phyloP scores from a whole-genome alignment of 352 stramenopile genomes.

The Pythium sukuiense region DNA sequence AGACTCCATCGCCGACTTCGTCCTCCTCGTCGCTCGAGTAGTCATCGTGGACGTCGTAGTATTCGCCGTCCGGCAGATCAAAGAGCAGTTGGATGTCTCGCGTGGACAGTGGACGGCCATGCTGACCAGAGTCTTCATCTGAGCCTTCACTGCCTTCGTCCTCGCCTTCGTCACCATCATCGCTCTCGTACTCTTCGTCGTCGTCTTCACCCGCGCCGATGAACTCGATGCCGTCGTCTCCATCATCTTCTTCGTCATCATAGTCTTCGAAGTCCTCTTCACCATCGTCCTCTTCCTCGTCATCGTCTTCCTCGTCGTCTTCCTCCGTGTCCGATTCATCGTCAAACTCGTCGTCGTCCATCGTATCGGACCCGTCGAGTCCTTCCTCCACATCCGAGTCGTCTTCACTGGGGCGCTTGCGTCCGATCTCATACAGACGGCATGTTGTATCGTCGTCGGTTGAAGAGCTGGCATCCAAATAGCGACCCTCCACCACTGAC shows the following conservation, averaged over 20 bases:
- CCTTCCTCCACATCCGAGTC: slow-evolving; percentile 87
- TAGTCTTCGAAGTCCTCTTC: slow-evolving; percentile 36
- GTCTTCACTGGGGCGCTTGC: slow-evolving; percentile 81
- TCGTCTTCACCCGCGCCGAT: slow-evolving; percentile 37
- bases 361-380: slow-evolving; percentile 60
- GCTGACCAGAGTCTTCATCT: slow-evolving; percentile 10
- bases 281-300: slow-evolving; percentile 38
- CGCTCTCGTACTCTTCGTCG: slow-evolving; percentile 35
- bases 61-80: slow-evolving; percentile 65
- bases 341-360: slow-evolving; percentile 83
- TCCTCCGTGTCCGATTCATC: slow-evolving; percentile 54
- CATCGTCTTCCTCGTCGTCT: slow-evolving; percentile 40
- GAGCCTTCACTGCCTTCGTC: slow-evolving; percentile 29
- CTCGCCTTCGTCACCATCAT: slow-evolving; percentile 40
- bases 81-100: slow-evolving; percentile 71
- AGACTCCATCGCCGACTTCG: slow-evolving; percentile 46
- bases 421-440: slow-evolving; percentile 85
- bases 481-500: slow-evolving; percentile 74
- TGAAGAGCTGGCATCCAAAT: slow-evolving; percentile 55
- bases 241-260: slow-evolving; percentile 32
- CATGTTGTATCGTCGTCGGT: slow-evolving; percentile 79
- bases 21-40: slow-evolving; percentile 82
- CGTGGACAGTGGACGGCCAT: slow-evolving; percentile 7
- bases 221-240: slow-evolving; percentile 33
- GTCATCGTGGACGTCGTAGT: slow-evolving; percentile 72